Percentiles rank a stretch among this genome's conserved stretches.
These are phyloP conservation scores for Chrysopogon serrulatus DNA, from an alignment of 176 grass and related monocot species.

Conservation along the genomic window DNA sequence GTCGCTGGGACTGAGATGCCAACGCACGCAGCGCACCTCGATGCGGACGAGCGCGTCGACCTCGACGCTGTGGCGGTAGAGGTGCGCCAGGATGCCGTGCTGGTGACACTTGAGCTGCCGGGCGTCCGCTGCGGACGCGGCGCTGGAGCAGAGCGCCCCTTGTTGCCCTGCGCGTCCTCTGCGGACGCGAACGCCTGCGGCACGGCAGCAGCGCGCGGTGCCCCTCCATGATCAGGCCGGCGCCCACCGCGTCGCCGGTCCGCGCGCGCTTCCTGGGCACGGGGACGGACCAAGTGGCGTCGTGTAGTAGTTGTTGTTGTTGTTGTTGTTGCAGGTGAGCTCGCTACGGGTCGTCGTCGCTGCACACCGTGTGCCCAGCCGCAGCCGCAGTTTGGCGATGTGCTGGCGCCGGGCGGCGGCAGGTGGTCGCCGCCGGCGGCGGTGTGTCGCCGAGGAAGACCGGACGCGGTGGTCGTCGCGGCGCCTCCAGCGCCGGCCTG, in stretches of 20 bases:
- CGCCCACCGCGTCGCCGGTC: not conserved
- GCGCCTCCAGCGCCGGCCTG: not conserved
- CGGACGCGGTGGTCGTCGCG: not conserved
- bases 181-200: not conserved
- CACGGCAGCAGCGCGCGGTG: not conserved
- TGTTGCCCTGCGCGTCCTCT: not conserved
- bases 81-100: slow-evolving; percentile 33
- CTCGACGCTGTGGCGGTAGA: slow-evolving; percentile 55
- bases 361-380: slow-evolving; percentile 20
- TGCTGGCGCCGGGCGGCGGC: not conserved
- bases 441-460: slow-evolving; percentile 12
- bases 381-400: not conserved
- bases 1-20: too few species aligned
- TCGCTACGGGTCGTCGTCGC: slow-evolving; percentile 21
- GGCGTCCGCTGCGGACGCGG: slow-evolving; percentile 50
- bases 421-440: not conserved
- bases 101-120: not conserved
- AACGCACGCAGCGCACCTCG: slow-evolving; percentile 33
- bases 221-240: not conserved
- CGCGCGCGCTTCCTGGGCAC: slow-evolving; percentile 21
- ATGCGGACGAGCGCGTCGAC: slow-evolving; percentile 60
- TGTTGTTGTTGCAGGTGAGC: slow-evolving; percentile 37
- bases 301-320: not conserved
- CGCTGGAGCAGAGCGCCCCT: slow-evolving; percentile 17
- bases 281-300: not conserved